Conservation (phyloP, 164 flowering plant genomes). For the Liriodendron chinense region DNA sequence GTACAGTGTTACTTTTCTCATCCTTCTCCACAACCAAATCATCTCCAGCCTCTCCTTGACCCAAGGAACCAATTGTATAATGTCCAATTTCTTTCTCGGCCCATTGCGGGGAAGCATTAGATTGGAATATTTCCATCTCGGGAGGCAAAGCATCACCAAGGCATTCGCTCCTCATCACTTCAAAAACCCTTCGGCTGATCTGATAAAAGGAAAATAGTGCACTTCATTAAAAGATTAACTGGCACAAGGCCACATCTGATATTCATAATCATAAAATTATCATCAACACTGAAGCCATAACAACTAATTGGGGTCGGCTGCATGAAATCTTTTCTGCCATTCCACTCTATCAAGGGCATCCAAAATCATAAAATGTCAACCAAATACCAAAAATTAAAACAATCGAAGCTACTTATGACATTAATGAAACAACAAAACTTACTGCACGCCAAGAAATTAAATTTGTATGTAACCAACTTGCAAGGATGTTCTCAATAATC, state of each 20-base stretch:
- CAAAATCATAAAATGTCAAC: too few species aligned
- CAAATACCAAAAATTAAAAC: too few species aligned
- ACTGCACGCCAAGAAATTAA: too few species aligned
- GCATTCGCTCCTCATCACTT: constrained; percentile 51
- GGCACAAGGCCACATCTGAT: background rate
- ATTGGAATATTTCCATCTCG: constrained; percentile 24
- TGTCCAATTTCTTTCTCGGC: constrained; percentile 20
- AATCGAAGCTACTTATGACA: too few species aligned
- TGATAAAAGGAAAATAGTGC: constrained; percentile 23
- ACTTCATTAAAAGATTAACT: background rate
- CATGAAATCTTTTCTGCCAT: too few species aligned
- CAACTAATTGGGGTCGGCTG: too few species aligned
- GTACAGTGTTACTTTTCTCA: constrained; percentile 32
- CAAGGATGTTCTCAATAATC: too few species aligned
- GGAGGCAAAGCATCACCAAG: constrained; percentile 32
- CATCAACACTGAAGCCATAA: too few species aligned
- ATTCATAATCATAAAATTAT: too few species aligned
- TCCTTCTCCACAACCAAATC: constrained; percentile 26
- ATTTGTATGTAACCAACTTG: too few species aligned
- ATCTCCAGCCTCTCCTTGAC: constrained; percentile 21
- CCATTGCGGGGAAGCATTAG: constrained; percentile 20
- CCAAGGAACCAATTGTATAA: constrained; percentile 10
- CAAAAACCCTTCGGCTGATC: constrained; percentile 91
- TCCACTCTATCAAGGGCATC: too few species aligned
- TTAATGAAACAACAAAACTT: too few species aligned